Evolutionary conservation across 306 rosid species (phyloP).

Genomic region (Quercus cerris): DNA sequence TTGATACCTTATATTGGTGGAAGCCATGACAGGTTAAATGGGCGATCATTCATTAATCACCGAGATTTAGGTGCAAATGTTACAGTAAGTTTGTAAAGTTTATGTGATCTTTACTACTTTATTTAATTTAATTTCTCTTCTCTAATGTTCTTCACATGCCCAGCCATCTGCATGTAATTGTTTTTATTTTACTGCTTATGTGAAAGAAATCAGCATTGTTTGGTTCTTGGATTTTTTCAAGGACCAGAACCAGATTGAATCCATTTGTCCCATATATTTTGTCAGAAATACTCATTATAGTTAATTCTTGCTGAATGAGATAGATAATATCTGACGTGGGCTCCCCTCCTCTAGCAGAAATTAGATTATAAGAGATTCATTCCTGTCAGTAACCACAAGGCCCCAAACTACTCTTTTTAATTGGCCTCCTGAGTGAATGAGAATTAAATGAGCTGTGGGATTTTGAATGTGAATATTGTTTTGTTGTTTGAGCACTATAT

Average conservation of each 20-base stretch:
- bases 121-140: conserved; percentile 5
- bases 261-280: not conserved
- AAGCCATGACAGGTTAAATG: conserved; percentile 84
- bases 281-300: not conserved
- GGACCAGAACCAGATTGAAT: not conserved
- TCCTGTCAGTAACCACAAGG: not conserved
- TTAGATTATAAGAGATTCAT: not conserved
- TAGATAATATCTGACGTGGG: not conserved
- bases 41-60: conserved; percentile 71
- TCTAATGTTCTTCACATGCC: conserved; percentile 15
- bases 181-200: conserved; percentile 13
- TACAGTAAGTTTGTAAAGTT: conserved; percentile 67
- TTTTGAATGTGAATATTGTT: not conserved
- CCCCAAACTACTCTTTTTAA: not conserved
- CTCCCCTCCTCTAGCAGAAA: not conserved
- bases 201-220: conserved; percentile 1
- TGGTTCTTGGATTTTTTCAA: not conserved
- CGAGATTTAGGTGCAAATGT: conserved; percentile 70
- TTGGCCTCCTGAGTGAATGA: not conserved
- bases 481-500: not conserved
- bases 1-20: conserved; percentile 76
- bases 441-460: not conserved
- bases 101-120: not conserved
- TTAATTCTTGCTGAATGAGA: not conserved
- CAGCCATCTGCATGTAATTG: not conserved